A percentile compares a stretch with the other conserved stretches of the same genome.
These are phyloP conservation scores for Biscogniauxia mediterranea DNA, from an alignment of 2,329 filamentous ascomycete genomes.

Conservation along the genomic window DNA sequence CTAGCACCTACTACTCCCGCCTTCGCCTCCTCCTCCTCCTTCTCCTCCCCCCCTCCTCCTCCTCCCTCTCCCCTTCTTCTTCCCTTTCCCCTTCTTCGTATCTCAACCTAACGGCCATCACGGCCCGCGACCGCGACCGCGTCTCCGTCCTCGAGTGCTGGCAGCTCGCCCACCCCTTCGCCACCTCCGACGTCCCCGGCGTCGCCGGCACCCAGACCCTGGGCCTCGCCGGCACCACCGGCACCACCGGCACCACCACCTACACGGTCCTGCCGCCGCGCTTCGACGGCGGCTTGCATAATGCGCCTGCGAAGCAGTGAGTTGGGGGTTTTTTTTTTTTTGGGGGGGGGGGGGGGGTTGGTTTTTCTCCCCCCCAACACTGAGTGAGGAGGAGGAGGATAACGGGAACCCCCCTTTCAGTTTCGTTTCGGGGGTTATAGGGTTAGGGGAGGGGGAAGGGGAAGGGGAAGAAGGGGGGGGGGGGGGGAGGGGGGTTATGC, in stretches of 20 bases:
- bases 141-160: conserved; percentile 46
- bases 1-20: too few relatives aligned
- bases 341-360: too few relatives aligned
- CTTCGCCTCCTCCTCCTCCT: too few relatives aligned
- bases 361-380: too few relatives aligned
- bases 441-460: too few relatives aligned
- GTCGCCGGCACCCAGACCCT: conserved; percentile 31
- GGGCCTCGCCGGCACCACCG: conserved; percentile 32
- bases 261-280: conserved; percentile 37
- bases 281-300: conserved; percentile 41
- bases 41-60: too few relatives aligned
- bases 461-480: too few relatives aligned
- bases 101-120: conserved; percentile 44
- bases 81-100: background rate
- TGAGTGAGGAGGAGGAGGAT: too few relatives aligned
- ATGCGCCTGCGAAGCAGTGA: conserved; percentile 42
- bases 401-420: too few relatives aligned
- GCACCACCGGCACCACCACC: conserved; percentile 34
- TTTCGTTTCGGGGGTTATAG: too few relatives aligned
- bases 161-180: conserved; percentile 38
- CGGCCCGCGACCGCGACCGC: conserved; percentile 34
- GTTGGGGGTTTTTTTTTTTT: conserved; percentile 18
- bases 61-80: too few relatives aligned
- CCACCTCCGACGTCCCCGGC: conserved; percentile 31
- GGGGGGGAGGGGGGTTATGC: too few relatives aligned